Evolutionary conservation across 2,329 filamentous ascomycete species (phyloP), one percentile per base, ranked within the genome.

Genomic region (Bipolaris oryzae): DNA sequence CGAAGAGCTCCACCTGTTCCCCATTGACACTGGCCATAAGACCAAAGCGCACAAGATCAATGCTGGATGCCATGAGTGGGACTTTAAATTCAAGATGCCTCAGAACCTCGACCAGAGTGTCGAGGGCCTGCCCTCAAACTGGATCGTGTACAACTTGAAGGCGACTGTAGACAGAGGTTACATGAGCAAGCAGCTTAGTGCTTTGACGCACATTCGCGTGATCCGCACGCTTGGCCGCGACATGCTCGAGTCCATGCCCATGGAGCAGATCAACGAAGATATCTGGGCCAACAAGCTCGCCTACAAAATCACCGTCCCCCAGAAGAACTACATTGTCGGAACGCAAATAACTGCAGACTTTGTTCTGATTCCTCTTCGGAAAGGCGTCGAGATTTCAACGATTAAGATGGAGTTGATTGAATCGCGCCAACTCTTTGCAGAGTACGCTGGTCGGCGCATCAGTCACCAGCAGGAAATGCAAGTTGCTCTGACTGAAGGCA

Each of bases 231-330:
- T 82, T 50, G 79, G 79, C 5, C 77, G 74, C 61, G 79, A 98
- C 76, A 89, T 92, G 45, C 95, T 97, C 91, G 80, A 82, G 59
- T 78, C 77, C 54, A 76, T 80, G 58, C 75, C 79, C 47, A 74
- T 76, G 72, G 75, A 77, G 64, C 74, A 85, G 81, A 84, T 91
- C 61, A 93, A 98, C 62, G 93, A 97, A 77, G 97, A 97, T 72
- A 90, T 96, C 62, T 99, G 95, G 95, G 90, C 92, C 5, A 95
- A 96, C 80, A 99, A 99, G 81, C 86, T 98, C 67, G 91, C 96
- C 74, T 99, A 99, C 79, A 94, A 92, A 28, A 92, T 99, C 61
- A 87, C 91, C 55, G 91, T 96, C 10, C 94, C 95, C 0, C 93
- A 92, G 70, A 97, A 97, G 79, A 95, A 95, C 1, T 89, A 96